Evolutionary conservation across 2,329 filamentous ascomycete species (phyloP).

Genomic region (Exophiala oligosperma): DNA sequence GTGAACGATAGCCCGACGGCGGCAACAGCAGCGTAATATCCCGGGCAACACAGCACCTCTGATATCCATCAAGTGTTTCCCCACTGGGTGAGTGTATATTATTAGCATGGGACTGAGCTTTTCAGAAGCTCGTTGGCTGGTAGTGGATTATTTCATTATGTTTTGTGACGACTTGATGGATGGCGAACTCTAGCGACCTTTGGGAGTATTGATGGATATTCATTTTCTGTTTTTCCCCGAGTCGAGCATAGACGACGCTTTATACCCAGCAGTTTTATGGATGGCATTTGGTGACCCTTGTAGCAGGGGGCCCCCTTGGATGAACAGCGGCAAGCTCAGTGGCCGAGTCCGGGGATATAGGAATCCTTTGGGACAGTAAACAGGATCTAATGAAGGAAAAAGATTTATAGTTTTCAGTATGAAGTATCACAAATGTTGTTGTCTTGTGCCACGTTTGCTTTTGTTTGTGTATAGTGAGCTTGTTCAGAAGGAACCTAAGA

Average conservation of each 20-base stretch:
- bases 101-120: not conserved
- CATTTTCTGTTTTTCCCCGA: not conserved
- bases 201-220: slow-evolving; percentile 12
- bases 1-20: slow-evolving; percentile 20
- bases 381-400: slow-evolving; percentile 15
- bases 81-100: slow-evolving; percentile 20
- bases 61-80: not conserved
- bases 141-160: not conserved
- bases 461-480: too few species aligned
- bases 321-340: slow-evolving; percentile 15
- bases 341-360: slow-evolving; percentile 10
- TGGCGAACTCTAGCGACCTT: slow-evolving; percentile 13
- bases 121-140: not conserved
- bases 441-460: not conserved
- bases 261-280: slow-evolving; percentile 22
- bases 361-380: slow-evolving; percentile 1
- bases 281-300: slow-evolving; percentile 12
- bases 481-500: not conserved
- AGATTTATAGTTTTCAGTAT: not conserved
- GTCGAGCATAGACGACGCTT: slow-evolving; percentile 10
- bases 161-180: slow-evolving; percentile 22
- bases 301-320: slow-evolving; percentile 8
- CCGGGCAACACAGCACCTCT: not conserved
- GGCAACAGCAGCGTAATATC: slow-evolving; percentile 20
- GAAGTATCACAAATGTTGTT: not conserved